A percentile compares a stretch with the other conserved stretches of the same genome.
Conservation (phyloP, 257 asterid genomes). For the Solanum boliviense region DNA sequence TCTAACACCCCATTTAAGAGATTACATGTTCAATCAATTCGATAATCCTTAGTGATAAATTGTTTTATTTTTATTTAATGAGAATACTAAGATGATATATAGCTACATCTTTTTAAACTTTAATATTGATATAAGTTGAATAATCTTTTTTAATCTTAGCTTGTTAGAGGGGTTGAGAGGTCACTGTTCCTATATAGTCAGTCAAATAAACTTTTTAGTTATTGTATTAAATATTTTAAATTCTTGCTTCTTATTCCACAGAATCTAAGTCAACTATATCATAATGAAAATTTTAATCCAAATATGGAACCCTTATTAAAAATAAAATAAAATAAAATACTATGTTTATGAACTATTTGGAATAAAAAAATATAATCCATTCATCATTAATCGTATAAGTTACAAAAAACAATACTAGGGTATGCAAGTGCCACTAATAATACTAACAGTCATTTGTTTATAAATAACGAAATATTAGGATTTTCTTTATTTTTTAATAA, state of each 20-base stretch:
- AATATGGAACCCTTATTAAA: not conserved
- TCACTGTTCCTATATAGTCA: not conserved
- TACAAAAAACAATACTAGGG: not conserved
- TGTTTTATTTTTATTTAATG: not conserved
- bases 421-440: not conserved
- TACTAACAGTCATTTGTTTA: not conserved
- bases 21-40: not conserved
- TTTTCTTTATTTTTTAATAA: not conserved
- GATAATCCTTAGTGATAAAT: not conserved
- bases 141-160: not conserved
- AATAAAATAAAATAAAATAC: no score
- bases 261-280: not conserved
- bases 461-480: not conserved
- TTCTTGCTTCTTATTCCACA: not conserved
- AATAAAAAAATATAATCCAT: not conserved
- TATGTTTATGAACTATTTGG: not conserved
- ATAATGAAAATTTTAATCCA: not conserved
- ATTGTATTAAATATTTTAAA: not conserved
- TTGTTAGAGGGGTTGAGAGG: not conserved
- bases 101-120: not conserved
- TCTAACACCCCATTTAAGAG: not conserved
- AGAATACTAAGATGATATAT: not conserved
- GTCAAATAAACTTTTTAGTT: not conserved
- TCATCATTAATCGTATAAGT: not conserved
- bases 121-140: not conserved